These are phyloP conservation scores for Exophiala sp. DNA, from an alignment of 2,329 filamentous ascomycete genomes.

Conservation along the genomic window DNA sequence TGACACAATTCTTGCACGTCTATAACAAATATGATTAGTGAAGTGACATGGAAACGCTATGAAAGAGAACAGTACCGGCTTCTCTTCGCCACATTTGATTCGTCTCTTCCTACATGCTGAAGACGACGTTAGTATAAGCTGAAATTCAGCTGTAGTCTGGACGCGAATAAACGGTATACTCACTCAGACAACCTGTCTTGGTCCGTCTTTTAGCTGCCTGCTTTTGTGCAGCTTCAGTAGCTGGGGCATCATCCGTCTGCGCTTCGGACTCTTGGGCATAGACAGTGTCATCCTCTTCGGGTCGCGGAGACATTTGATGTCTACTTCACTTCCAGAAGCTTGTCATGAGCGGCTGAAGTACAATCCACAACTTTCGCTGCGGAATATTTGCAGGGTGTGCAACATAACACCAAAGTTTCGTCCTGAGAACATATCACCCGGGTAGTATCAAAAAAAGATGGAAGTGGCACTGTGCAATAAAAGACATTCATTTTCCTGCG, in stretches of 20 bases:
- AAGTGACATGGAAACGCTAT: not conserved
- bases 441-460: no score
- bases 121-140: constrained; percentile 3
- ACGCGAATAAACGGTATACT: constrained; percentile 32
- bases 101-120: constrained; percentile 85
- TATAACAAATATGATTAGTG: not conserved
- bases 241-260: constrained; percentile 26
- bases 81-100: constrained; percentile 93
- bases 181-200: constrained; percentile 89
- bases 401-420: no score
- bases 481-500: no score
- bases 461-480: no score
- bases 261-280: constrained; percentile 42
- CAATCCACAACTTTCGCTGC: no score
- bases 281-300: constrained; percentile 18
- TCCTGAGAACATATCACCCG: no score
- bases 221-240: constrained; percentile 14
- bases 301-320: constrained; percentile 18
- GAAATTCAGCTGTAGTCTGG: constrained; percentile 1
- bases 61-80: constrained; percentile 32
- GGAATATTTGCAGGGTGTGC: not conserved
- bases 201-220: constrained; percentile 63
- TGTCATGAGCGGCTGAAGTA: no score
- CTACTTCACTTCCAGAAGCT: not conserved
- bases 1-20: constrained; percentile 43